phyloP scores from a whole-genome alignment of 306 rosid genomes.

The Bauhinia variegata region DNA sequence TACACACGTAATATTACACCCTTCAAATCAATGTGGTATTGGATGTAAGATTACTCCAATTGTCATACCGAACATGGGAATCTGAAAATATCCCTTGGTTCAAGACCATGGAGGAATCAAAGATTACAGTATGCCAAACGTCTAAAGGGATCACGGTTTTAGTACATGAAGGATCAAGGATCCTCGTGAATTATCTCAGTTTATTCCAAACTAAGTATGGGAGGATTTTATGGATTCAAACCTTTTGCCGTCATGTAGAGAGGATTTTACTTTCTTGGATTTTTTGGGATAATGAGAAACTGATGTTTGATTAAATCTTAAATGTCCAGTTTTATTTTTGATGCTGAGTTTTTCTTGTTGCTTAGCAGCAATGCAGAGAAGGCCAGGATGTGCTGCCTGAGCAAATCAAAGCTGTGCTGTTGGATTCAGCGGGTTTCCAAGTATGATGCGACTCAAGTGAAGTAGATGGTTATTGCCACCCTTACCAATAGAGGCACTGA shows the following conservation, averaged over 20 bases:
- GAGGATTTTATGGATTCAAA: too few relatives aligned
- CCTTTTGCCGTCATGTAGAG: too few relatives aligned
- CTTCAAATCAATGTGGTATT: too few relatives aligned
- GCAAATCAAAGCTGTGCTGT: constrained; percentile 77
- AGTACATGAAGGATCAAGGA: background rate
- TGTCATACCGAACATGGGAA: too few relatives aligned
- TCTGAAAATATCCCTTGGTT: too few relatives aligned
- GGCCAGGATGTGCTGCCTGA: constrained; percentile 83
- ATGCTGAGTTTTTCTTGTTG: constrained; percentile 30
- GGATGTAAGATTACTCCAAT: too few relatives aligned
- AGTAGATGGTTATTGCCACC: constrained; percentile 22
- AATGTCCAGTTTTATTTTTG: constrained; percentile 24
- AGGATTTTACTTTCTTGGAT: background rate
- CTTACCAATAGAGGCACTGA: constrained; percentile 33
- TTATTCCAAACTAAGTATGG: too few relatives aligned
- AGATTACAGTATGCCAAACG: too few relatives aligned
- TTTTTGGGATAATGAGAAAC: constrained; percentile 6
- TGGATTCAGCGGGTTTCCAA: constrained; percentile 83
- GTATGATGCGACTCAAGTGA: constrained; percentile 56
- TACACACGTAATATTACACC: too few relatives aligned
- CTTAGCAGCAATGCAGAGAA: constrained; percentile 85
- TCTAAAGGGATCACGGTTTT: too few relatives aligned
- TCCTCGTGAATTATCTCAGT: background rate
- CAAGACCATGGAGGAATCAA: too few relatives aligned
- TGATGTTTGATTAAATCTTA: constrained; percentile 3